Base-by-base conservation (phyloP, 202 grass and related monocot species). In the Sporobolus alterniflorus region DNA sequence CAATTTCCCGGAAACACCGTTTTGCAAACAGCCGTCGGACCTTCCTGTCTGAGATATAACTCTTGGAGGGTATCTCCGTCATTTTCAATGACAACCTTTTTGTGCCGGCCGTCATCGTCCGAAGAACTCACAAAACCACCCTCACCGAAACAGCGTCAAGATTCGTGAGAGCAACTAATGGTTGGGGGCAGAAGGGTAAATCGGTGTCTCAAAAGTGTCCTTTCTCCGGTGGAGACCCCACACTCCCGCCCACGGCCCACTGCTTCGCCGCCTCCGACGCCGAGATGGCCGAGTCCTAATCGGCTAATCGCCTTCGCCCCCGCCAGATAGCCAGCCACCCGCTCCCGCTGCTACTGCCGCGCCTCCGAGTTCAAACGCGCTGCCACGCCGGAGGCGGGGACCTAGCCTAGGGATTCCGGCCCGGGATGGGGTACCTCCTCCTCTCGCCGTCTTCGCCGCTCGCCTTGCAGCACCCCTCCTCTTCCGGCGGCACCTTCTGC, bases 351-450 rank as follows among this genome's bases (percentile, higher is more conserved):
- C 68, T 20, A 3, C 64, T 42, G 36, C 52, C 46, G 29, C 68
- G 31, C 75, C 60, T 67, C 76, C 1, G 29, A 59, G 69, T 46
- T 43, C 61, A 22, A 60, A 46, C 24, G 9, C 20, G 40, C 11
- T 6, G 16, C 39, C 34, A 62, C 29, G 64, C 43, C 25, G 61
- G 56, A 44, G 18, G 59, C 3, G 8, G 41, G 62, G 48, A 42
- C 86, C 28, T 75, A 69, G 22, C 42, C 81, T 47, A 40, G 63
- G 81, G 61, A 36, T 75, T 61, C 28, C 1, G 46, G 39, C 34
- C 50, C 74, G 64, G 65, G 57, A 93, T 90, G 85, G 87, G 61
- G 20, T 63, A 80, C 78, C 47, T 82, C 36, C 36, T 39, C 36
- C 36, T 39, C 36, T 39, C 36, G 73, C 75, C 74, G 20, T 66